Evolutionary conservation across 1,284 basidiomycete species (phyloP).

Genomic region (Rhodotorula sp.): DNA sequence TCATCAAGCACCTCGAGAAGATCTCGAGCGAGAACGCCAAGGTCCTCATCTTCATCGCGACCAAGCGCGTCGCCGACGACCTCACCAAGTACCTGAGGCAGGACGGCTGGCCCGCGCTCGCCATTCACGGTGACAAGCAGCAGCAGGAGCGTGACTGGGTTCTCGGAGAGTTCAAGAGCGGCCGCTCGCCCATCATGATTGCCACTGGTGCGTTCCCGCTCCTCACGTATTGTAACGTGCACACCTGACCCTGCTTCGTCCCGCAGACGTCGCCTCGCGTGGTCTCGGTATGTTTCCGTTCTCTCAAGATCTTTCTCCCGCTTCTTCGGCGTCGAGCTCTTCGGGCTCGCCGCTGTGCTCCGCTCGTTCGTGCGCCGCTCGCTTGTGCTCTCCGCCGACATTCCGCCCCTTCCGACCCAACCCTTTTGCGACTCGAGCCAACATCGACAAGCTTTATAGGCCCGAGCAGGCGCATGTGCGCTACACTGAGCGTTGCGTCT

Average conservation of each 20-base stretch:
- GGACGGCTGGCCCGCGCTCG: slow-evolving; percentile 98
- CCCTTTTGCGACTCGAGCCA: background rate
- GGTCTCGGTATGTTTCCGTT: slow-evolving; percentile 89
- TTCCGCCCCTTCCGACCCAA: background rate
- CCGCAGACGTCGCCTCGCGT: slow-evolving; percentile 76
- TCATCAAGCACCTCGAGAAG: slow-evolving; percentile 96
- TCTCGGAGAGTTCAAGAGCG: slow-evolving; percentile 94
- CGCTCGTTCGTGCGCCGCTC: slow-evolving; percentile 3
- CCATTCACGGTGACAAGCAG: slow-evolving; percentile 98
- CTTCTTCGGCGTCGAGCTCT: background rate
- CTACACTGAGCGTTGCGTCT: slow-evolving; percentile 8
- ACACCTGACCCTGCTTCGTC: background rate
- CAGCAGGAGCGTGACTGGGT: slow-evolving; percentile 96
- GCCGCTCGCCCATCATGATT: slow-evolving; percentile 95
- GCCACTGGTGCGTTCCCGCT: slow-evolving; percentile 61
- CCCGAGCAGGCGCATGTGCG: background rate
- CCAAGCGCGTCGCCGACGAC: slow-evolving; percentile 96
- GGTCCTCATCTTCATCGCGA: slow-evolving; percentile 97
- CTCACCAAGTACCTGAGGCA: slow-evolving; percentile 95
- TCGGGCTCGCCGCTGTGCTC: background rate
- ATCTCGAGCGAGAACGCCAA: slow-evolving; percentile 97
- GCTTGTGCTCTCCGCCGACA: background rate
- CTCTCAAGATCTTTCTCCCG: slow-evolving; percentile 45
- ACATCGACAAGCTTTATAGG: background rate
- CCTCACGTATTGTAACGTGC: slow-evolving; percentile 53